These are phyloP conservation scores for Gautieria morchelliformis DNA, from an alignment of 768 basidiomycete genomes.

Conservation along the genomic window DNA sequence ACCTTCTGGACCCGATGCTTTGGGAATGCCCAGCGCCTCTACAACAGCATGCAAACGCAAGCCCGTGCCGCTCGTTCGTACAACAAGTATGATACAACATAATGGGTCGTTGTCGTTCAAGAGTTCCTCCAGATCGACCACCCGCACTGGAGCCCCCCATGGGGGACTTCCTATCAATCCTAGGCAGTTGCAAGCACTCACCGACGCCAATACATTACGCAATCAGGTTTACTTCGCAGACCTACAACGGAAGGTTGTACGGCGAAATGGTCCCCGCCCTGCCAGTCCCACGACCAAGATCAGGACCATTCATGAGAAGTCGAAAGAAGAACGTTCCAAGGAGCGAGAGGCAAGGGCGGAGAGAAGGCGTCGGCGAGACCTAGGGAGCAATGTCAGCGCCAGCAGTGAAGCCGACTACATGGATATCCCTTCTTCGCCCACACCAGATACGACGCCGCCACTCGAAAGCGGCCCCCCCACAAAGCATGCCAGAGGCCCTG, in stretches of 20 bases:
- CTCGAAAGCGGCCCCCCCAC: slow-evolving; percentile 18
- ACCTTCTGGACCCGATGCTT: background rate
- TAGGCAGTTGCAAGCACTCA: slow-evolving; percentile 63
- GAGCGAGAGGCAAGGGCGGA: slow-evolving; percentile 39
- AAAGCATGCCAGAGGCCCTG: slow-evolving; percentile 55
- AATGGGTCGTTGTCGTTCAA: slow-evolving; percentile 22
- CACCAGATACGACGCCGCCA: slow-evolving; percentile 22
- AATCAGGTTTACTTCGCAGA: slow-evolving; percentile 62
- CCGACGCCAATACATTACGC: slow-evolving; percentile 57
- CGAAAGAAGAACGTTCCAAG: slow-evolving; percentile 43
- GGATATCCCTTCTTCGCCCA: slow-evolving; percentile 7
- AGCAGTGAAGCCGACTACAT: slow-evolving; percentile 22
- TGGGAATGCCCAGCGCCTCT: slow-evolving; percentile 15
- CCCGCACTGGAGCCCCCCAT: slow-evolving; percentile 24
- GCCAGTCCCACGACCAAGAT: slow-evolving; percentile 74
- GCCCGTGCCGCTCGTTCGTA: slow-evolving; percentile 23
- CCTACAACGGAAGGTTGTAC: slow-evolving; percentile 61
- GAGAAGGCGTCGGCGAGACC: slow-evolving; percentile 53
- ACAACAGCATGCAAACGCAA: slow-evolving; percentile 41
- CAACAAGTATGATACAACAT: slow-evolving; percentile 7
- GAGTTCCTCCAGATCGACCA: slow-evolving; percentile 36
- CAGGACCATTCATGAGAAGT: slow-evolving; percentile 55
- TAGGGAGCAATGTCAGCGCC: slow-evolving; percentile 29
- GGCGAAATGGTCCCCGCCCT: slow-evolving; percentile 60
- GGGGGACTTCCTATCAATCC: slow-evolving; percentile 56